Base-by-base conservation (phyloP, 371 early-diverging fungal species). In the Rhizopus arrhizus region DNA sequence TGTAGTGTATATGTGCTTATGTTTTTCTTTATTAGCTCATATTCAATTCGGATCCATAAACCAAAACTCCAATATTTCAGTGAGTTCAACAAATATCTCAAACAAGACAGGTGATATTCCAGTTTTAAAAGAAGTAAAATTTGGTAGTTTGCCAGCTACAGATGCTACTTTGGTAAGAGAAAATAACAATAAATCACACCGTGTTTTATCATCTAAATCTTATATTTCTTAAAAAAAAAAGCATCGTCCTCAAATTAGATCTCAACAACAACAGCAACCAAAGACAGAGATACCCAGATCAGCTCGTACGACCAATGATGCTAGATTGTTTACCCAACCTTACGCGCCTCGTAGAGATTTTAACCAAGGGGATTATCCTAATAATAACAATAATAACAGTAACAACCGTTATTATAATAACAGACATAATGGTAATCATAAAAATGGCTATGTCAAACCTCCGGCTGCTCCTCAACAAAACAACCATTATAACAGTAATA, bases 1-100 rank as follows among this genome's bases (percentile, higher is more conserved):
- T 46, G 22, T 40, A 7, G 3, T 50, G 9, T 58, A 7, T 11
- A 33, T 31, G 29, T 38, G 5, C 9, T 35, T 22, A 10, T 36
- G 5, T 9, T 11, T 34, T 9, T 35, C 33, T 10, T 38, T 22
- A 9, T 43, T 58, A 72, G 66, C 71, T 46, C 69, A 80, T 28
- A 81, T 85, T 66, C 81, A 78, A 42, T 85, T 85, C 73, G 85
- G 85, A 59, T 83, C 85, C 13, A 72, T 85, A 61, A 79, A 63
- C 32, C 63, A 62, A 56, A 49, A 13, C 43, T 15, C 65, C 12
- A 33, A 43, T 64, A 50, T 48, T 40, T 16, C 65, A 51, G 13
- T 58, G 42, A 46, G 53, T 29, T 10, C 48, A 36, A 33, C 56
- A 53, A 45, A 28, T 48, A 29, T 47, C 32, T 48, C 48, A 10